Evolutionary conservation across 73 alveolate genomes (phyloP).

Genomic region (Uronychia setigera): DNA sequence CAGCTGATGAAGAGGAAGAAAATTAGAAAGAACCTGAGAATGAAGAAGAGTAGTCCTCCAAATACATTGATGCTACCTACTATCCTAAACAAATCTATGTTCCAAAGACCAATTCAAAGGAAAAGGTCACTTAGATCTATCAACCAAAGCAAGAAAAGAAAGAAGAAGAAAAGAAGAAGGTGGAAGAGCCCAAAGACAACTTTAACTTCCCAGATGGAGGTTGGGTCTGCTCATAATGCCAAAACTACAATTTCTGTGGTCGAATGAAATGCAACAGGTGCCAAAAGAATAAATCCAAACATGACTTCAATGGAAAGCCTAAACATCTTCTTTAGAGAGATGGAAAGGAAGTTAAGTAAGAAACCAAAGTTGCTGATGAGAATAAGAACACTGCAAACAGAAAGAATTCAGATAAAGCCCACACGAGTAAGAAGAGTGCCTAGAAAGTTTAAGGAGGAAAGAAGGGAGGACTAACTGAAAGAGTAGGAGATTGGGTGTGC

Average conservation of each 20-base stretch:
- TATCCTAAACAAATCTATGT: not conserved
- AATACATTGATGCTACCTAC: not conserved
- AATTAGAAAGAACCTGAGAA: no score
- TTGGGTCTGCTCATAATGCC: slow-evolving; percentile 67
- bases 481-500: slow-evolving; percentile 96
- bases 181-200: not conserved
- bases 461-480: slow-evolving; percentile 71
- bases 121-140: not conserved
- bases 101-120: not conserved
- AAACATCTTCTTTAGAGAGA: slow-evolving; percentile 43
- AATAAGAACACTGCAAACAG: not conserved
- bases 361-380: not conserved
- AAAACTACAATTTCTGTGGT: slow-evolving; percentile 65
- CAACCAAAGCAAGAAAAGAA: not conserved
- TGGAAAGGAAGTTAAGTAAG: not conserved
- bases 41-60: no score
- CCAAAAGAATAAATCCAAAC: slow-evolving; percentile 42
- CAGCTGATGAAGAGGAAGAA: no score
- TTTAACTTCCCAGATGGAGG: slow-evolving; percentile 77
- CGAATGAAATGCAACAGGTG: slow-evolving; percentile 64
- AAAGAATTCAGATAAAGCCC: not conserved
- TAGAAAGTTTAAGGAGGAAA: not conserved
- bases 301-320: slow-evolving; percentile 67
- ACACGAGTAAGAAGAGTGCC: slow-evolving; percentile 5
- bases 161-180: not conserved